Conservation (phyloP, 2,329 filamentous ascomycete genomes). For the Colletotrichum shisoi region DNA sequence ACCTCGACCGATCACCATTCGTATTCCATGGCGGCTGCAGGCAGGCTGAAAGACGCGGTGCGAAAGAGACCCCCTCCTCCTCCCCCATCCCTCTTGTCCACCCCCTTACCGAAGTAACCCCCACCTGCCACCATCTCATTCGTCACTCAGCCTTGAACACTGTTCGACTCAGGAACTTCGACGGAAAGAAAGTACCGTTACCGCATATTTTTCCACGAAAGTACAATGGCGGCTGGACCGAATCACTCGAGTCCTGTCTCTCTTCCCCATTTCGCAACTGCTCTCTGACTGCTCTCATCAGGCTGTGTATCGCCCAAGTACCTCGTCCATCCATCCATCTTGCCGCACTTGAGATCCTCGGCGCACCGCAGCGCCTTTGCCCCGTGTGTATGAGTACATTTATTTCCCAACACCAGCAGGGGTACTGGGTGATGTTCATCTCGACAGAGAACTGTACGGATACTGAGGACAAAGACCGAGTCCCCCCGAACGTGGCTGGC, state of each 20-base stretch:
- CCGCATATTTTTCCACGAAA: conserved; percentile 7
- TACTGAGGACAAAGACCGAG: background rate
- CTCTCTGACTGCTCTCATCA: background rate
- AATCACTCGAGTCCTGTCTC: conserved; percentile 17
- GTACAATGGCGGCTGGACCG: conserved; percentile 28
- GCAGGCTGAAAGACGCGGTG: conserved; percentile 19
- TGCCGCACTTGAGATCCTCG: background rate
- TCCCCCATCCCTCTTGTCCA: conserved; percentile 14
- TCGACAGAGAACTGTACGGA: conserved; percentile 5
- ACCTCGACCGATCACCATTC: conserved; percentile 36
- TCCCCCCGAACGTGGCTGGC: conserved; percentile 12
- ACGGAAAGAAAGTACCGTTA: conserved; percentile 18
- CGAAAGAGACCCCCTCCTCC: conserved; percentile 19
- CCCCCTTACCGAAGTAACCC: conserved; percentile 1
- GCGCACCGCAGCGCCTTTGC: background rate
- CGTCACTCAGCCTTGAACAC: background rate
- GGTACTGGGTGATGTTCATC: background rate
- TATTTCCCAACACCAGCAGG: background rate
- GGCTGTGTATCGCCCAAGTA: conserved; percentile 1
- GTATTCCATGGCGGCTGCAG: conserved; percentile 29
- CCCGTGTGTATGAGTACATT: conserved; percentile 14
- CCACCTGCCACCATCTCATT: conserved; percentile 16
- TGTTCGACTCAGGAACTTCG: conserved; percentile 12
- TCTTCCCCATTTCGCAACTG: background rate
- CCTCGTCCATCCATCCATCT: background rate